Evolutionary conservation across 2,329 filamentous ascomycete genomes (phyloP), one percentile per base, ranked within the genome.

Genomic region (Sporothrix pseudoabietina): DNA sequence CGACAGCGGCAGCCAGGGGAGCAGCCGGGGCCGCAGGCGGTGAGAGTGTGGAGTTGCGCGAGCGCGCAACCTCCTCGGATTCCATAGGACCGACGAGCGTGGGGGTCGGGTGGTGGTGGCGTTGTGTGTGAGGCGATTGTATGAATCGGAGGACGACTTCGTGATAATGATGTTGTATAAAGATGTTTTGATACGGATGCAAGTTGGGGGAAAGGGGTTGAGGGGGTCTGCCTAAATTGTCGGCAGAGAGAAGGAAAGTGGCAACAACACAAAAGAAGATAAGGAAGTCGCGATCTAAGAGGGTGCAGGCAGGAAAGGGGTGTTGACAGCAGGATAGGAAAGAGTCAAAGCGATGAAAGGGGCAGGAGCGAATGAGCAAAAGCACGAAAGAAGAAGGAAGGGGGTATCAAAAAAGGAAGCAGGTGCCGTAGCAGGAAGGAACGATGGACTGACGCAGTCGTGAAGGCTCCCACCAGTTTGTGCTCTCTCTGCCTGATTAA

Each of bases 351-450:
- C 26, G 41, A 69, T 30, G 41, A 35, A 55, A 69, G 26, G 44
- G 12, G 61, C 41, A 26, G 63, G 63, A 49, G 35, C 19, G 65
- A 39, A 22, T 8, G 65, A 69, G 19, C 66, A 30, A 16, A 52
- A 54, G 66, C 22, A 70, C 14, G 26, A 41, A 47, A 59, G 12
- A 35, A 10, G 44, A 59, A 16, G 49, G 47, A 69, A 69, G 52
- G 49, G 68, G 32, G 49, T 57, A 70, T 57, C 66, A 44, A 69
- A 69, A 41, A 39, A 70, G 32, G 52, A 44, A 52, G 47, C 49
- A 70, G 44, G 49, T 57, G 32, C 12, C 52, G 44, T 26, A n/a
- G 41, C 63, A 35, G 63, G 41, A 30, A 68, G 63, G 44, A 30
- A 52, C 63, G 26, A 52, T 35, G 65, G 44, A n/a, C 65, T 47